A percentile compares a stretch with the other conserved stretches of the same genome.
phyloP scores from a whole-genome alignment of 306 rosid genomes.

The Lathyrus aphaca region DNA sequence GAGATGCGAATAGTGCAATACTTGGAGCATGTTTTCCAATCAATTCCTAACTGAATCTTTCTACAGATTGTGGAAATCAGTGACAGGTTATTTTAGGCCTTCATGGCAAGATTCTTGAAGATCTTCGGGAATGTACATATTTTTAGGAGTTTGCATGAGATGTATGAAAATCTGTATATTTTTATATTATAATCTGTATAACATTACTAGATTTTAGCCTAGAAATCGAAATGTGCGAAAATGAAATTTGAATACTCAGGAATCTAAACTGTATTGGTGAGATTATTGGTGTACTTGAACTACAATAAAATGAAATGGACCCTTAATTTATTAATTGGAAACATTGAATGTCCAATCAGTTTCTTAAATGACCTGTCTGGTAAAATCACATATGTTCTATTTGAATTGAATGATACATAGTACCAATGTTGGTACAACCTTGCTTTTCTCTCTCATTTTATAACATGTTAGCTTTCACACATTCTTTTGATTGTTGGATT shows the following conservation, averaged over 20 bases:
- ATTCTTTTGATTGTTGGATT: no score
- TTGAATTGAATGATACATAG: not conserved
- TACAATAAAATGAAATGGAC: not conserved
- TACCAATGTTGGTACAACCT: not conserved
- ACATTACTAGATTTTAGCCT: not conserved
- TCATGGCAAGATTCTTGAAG: not conserved
- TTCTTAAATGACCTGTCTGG: not conserved
- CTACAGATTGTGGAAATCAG: not conserved
- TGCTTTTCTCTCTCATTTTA: not conserved
- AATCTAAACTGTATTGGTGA: not conserved
- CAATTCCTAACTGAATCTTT: not conserved
- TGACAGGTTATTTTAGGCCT: not conserved
- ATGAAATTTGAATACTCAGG: not conserved
- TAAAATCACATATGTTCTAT: not conserved
- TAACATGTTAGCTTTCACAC: no score
- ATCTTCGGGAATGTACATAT: not conserved
- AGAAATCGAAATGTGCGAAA: not conserved
- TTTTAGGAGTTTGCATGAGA: not conserved
- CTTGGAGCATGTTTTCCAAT: not conserved
- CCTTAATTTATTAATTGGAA: not conserved
- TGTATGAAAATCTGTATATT: not conserved
- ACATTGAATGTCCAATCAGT: slow-evolving; percentile 1
- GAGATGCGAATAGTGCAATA: not conserved
- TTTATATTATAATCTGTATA: not conserved
- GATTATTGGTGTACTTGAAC: not conserved